Percentiles rank a stretch among this genome's conserved stretches.
Evolutionary conservation across 2,329 filamentous ascomycete genomes (phyloP).

Genomic region (Mycogone perniciosa): DNA sequence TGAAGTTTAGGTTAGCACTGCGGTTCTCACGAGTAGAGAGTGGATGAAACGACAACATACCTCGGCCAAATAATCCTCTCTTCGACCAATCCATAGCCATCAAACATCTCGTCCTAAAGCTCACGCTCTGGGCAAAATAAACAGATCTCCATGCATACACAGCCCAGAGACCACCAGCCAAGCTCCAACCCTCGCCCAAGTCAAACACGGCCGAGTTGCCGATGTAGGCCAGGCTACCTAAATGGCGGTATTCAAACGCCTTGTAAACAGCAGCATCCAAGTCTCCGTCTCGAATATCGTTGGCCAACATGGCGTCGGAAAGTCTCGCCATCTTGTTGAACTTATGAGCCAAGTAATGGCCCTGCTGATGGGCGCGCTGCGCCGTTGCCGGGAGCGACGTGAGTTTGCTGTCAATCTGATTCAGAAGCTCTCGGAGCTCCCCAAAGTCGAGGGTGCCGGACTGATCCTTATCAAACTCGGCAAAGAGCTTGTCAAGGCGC

Average conservation of each 20-base stretch:
- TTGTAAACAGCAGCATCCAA: slow-evolving; percentile 89
- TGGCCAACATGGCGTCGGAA: slow-evolving; percentile 66
- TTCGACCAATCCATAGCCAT: slow-evolving; percentile 99
- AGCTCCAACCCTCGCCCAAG: slow-evolving; percentile 66
- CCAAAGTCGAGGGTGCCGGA: slow-evolving; percentile 90
- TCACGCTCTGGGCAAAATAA: slow-evolving; percentile 97
- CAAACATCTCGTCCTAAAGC: slow-evolving; percentile 77
- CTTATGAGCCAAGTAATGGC: slow-evolving; percentile 84
- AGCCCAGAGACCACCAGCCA: slow-evolving; percentile 79
- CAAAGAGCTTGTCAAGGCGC: slow-evolving; percentile 84
- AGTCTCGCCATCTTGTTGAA: slow-evolving; percentile 84
- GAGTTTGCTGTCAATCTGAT: slow-evolving; percentile 89
- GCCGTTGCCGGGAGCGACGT: slow-evolving; percentile 93
- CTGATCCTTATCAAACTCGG: slow-evolving; percentile 86
- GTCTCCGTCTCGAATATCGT: slow-evolving; percentile 82
- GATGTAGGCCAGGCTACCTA: slow-evolving; percentile 89
- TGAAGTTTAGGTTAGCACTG: slow-evolving; percentile 17
- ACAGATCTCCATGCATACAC: slow-evolving; percentile 95
- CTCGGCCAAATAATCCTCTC: slow-evolving; percentile 88
- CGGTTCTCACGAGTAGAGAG: neutral
- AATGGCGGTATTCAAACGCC: slow-evolving; percentile 87
- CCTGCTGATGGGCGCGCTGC: slow-evolving; percentile 94
- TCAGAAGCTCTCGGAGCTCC: slow-evolving; percentile 80
- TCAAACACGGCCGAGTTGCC: slow-evolving; percentile 97
- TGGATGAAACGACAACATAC: slow-evolving; percentile 45